These are phyloP conservation scores for Entelexis paramagnoliae DNA, from an alignment of 1,139 yeast species.

Conservation along the genomic window DNA sequence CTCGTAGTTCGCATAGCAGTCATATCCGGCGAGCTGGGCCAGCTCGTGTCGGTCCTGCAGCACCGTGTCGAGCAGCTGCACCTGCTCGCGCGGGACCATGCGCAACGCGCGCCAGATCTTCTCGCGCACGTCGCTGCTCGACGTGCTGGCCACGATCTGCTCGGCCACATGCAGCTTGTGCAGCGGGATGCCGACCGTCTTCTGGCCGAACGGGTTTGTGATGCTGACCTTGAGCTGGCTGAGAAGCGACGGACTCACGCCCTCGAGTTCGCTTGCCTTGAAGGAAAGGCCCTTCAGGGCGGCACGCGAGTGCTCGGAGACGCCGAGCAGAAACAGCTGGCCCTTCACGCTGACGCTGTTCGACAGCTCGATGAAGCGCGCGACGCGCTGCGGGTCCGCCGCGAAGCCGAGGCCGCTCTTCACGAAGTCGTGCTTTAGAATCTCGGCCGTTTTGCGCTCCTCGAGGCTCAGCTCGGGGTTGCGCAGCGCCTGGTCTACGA, in stretches of 20 bases:
- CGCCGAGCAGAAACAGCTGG: conserved; percentile 59
- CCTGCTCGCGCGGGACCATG: conserved; percentile 46
- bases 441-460: conserved; percentile 72
- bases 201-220: conserved; percentile 17
- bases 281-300: conserved; percentile 27
- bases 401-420: conserved; percentile 81
- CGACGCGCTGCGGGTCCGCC: conserved; percentile 44
- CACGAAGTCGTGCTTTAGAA: conserved; percentile 74
- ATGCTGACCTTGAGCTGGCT: conserved; percentile 22
- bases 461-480: conserved; percentile 39
- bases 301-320: conserved; percentile 29
- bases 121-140: conserved; percentile 49
- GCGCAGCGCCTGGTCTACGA: conserved; percentile 46
- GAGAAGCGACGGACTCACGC: conserved; percentile 30
- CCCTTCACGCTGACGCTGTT: conserved; percentile 76
- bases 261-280: conserved; percentile 31
- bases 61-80: conserved; percentile 47
- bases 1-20: conserved; percentile 69
- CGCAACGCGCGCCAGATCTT: conserved; percentile 69
- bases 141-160: conserved; percentile 51
- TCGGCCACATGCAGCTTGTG: conserved; percentile 55
- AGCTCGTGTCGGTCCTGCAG: conserved; percentile 58
- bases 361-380: conserved; percentile 62
- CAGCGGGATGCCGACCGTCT: conserved; percentile 48
- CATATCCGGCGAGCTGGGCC: conserved; percentile 63